phyloP scores from a whole-genome alignment of 768 basidiomycete species.

The Cystofilobasidium ferigula region DNA sequence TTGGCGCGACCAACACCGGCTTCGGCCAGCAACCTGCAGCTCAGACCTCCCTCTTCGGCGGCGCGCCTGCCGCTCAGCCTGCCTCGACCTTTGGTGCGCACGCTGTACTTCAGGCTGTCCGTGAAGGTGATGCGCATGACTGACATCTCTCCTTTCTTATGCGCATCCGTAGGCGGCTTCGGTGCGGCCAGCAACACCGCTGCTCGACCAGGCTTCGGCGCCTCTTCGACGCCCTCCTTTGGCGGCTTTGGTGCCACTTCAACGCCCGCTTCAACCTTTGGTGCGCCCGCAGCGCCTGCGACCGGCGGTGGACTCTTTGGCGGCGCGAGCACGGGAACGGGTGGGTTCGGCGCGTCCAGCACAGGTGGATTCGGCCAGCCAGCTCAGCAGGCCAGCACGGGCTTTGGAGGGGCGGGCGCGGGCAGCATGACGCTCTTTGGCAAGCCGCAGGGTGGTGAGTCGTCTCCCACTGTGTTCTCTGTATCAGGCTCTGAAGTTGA shows the following conservation, averaged over 20 bases:
- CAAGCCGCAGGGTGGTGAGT: neutral
- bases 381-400: neutral
- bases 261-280: neutral
- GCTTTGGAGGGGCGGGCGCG: conserved; percentile 14
- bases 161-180: conserved; percentile 22
- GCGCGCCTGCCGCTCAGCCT: conserved; percentile 1
- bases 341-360: conserved; percentile 18
- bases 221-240: conserved; percentile 3
- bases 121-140: too few species aligned
- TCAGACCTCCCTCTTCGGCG: conserved; percentile 19
- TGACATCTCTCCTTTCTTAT: neutral
- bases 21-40: conserved; percentile 23
- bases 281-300: neutral
- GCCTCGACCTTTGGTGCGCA: conserved; percentile 19
- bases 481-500: neutral
- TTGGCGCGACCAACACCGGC: conserved; percentile 7
- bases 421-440: neutral
- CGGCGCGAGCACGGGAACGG: conserved; percentile 1
- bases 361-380: conserved; percentile 16
- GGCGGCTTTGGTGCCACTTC: neutral
- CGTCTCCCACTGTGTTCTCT: neutral
- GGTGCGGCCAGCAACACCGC: neutral
- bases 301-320: conserved; percentile 11
- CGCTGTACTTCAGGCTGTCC: too few species aligned
- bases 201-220: conserved; percentile 18